These are phyloP conservation scores for Trametes sp. DNA, from an alignment of 1,284 basidiomycete species.

Conservation along the genomic window DNA sequence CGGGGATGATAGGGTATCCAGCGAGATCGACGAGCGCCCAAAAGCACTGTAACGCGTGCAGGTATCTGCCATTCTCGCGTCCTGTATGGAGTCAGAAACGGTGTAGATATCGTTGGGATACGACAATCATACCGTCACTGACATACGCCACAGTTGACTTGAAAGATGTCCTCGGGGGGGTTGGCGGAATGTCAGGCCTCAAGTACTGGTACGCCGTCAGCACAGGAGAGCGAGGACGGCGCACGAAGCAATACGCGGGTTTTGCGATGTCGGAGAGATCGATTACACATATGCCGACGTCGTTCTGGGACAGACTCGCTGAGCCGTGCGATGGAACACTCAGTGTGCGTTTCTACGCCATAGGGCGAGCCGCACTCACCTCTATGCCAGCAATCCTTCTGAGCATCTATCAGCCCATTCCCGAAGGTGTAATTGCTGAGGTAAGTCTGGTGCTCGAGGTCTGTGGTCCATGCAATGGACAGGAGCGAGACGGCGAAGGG, in stretches of 20 bases:
- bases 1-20: neutral
- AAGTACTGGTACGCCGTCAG: neutral
- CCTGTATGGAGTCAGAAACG: too few species aligned
- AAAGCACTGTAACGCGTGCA: neutral
- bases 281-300: neutral
- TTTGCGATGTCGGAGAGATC: too few species aligned
- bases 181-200: neutral
- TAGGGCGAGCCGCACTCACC: neutral
- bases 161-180: too few species aligned
- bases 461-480: conserved; percentile 10
- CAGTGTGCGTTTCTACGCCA: too few species aligned
- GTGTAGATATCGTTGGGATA: too few species aligned
- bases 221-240: neutral
- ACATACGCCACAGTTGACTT: too few species aligned
- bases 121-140: too few species aligned
- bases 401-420: neutral
- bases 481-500: conserved; percentile 38
- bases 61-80: too few species aligned
- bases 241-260: neutral
- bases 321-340: neutral
- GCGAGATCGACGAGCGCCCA: neutral
- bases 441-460: conserved; percentile 11
- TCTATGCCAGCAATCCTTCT: neutral
- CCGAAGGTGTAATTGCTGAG: neutral
- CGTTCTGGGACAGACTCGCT: neutral